These are phyloP conservation scores for Cytospora piceae DNA, from an alignment of 2,329 filamentous ascomycete species.

Conservation along the genomic window DNA sequence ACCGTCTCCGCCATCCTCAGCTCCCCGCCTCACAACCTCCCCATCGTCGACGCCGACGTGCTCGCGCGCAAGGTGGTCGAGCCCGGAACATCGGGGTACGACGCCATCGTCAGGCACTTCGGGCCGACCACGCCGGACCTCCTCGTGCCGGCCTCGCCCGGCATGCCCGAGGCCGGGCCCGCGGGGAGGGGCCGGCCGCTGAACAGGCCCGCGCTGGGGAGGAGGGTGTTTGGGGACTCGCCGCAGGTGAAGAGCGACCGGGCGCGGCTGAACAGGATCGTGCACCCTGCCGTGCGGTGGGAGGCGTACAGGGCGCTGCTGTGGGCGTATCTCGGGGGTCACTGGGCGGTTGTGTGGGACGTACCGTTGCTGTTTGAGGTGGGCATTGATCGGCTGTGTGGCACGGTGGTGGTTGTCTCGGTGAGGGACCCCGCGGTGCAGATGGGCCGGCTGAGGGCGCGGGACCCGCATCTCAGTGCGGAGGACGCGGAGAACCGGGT, in stretches of 20 bases:
- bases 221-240: constrained; percentile 81
- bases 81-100: constrained; percentile 84
- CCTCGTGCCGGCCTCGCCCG: constrained; percentile 62
- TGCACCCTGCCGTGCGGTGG: constrained; percentile 85
- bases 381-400: constrained; percentile 82
- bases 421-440: constrained; percentile 80
- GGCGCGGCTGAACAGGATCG: constrained; percentile 80
- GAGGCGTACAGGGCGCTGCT: constrained; percentile 80
- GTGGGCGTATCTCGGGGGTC: constrained; percentile 71
- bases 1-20: constrained; percentile 87
- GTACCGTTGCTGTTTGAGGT: constrained; percentile 91
- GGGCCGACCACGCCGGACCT: constrained; percentile 82
- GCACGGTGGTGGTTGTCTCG: constrained; percentile 83
- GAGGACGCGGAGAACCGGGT: constrained; percentile 90
- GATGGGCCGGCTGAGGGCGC: constrained; percentile 73
- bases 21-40: constrained; percentile 78
- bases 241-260: constrained; percentile 73
- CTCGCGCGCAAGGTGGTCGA: constrained; percentile 93
- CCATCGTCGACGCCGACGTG: constrained; percentile 91
- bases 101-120: constrained; percentile 81
- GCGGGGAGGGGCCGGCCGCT: constrained; percentile 71
- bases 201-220: constrained; percentile 83
- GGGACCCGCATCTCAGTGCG: constrained; percentile 77
- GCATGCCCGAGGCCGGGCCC: constrained; percentile 57
- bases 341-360: constrained; percentile 91